These are phyloP conservation scores for Metschnikowia dekortorum DNA, from an alignment of 805 yeast genomes.

Conservation along the genomic window DNA sequence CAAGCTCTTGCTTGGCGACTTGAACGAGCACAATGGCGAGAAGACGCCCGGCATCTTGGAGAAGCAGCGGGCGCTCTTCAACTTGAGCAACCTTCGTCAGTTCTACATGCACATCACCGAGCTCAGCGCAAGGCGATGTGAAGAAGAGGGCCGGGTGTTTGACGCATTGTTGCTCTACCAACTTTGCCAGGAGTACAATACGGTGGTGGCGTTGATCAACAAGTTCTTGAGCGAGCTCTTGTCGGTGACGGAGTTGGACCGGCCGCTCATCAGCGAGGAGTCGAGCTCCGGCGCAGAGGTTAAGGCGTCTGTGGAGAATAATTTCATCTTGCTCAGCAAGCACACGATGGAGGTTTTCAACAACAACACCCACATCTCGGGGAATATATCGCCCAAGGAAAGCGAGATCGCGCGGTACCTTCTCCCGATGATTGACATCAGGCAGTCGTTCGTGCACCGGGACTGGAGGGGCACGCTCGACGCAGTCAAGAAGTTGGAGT, in stretches of 20 bases:
- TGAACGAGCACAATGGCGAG: conserved; percentile 62
- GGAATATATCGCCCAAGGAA: conserved; percentile 49
- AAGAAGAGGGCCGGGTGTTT: conserved; percentile 82
- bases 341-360: conserved; percentile 43
- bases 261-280: conserved; percentile 43
- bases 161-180: conserved; percentile 86
- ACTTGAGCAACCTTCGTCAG: conserved; percentile 51
- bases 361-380: conserved; percentile 55
- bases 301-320: conserved; percentile 40
- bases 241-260: conserved; percentile 64
- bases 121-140: conserved; percentile 80
- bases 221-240: conserved; percentile 73
- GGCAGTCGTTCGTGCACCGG: conserved; percentile 51
- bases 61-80: conserved; percentile 62
- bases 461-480: conserved; percentile 58
- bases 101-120: conserved; percentile 72
- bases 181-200: conserved; percentile 80
- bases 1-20: conserved; percentile 75
- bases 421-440: conserved; percentile 62
- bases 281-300: conserved; percentile 33
- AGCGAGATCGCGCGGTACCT: conserved; percentile 64
- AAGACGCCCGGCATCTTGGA: conserved; percentile 83
- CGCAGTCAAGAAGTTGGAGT: conserved; percentile 52
- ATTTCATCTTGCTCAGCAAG: conserved; percentile 44
- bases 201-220: conserved; percentile 72